These are phyloP conservation scores for Phytophthora syringae DNA, from an alignment of 352 stramenopile genomes.

Conservation along the genomic window DNA sequence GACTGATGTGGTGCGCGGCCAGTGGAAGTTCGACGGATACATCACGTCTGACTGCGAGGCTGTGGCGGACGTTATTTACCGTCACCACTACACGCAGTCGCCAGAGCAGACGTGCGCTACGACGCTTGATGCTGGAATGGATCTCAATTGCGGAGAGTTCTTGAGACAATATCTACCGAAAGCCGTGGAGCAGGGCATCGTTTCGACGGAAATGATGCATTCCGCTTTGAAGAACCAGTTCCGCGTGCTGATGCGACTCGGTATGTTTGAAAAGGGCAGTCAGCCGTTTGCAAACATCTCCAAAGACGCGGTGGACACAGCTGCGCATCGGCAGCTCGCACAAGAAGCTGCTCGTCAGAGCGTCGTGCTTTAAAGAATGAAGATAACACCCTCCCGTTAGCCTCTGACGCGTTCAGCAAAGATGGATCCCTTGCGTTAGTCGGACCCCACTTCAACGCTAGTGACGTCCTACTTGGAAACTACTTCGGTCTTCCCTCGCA, in stretches of 20 bases:
- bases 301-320: conserved; percentile 56
- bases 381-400: conserved; percentile 61
- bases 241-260: conserved; percentile 87
- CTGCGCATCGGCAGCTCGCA: conserved; percentile 56
- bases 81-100: conserved; percentile 83
- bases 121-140: conserved; percentile 73
- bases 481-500: conserved; percentile 72
- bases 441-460: conserved; percentile 80
- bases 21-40: conserved; percentile 93
- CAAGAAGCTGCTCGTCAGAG: conserved; percentile 73
- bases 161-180: conserved; percentile 63
- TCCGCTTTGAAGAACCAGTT: conserved; percentile 82
- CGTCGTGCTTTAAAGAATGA: conserved; percentile 94
- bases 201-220: conserved; percentile 68
- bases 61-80: conserved; percentile 76
- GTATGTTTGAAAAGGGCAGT: conserved; percentile 86
- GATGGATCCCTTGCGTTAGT: conserved; percentile 63
- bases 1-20: conserved; percentile 69
- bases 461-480: conserved; percentile 65
- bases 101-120: conserved; percentile 59
- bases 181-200: conserved; percentile 67
- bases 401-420: conserved; percentile 19
- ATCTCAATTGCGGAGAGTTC: conserved; percentile 89
- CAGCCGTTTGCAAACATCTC: conserved; percentile 71
- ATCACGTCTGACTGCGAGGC: conserved; percentile 93